A percentile compares a stretch with the other conserved stretches of the same genome.
Conservation (phyloP, 1,139 yeast genomes). For the Lodderomyces theae region DNA sequence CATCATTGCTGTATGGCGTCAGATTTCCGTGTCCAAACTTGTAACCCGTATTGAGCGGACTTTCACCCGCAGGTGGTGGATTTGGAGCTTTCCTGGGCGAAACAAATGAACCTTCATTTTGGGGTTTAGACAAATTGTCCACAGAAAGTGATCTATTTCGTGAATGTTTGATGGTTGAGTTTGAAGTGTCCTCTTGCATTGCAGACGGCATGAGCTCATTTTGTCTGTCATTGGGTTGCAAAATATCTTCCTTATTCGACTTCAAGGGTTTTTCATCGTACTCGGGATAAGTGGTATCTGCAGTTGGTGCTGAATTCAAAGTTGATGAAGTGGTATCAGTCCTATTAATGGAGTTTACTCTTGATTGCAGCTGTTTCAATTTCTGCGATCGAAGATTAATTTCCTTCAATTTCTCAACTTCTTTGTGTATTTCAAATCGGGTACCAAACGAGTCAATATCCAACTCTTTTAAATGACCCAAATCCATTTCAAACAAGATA, state of each 20-base stretch:
- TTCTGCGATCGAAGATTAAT: constrained; percentile 14
- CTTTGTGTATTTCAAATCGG: constrained; percentile 85
- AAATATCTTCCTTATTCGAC: neutral
- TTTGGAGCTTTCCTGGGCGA: constrained; percentile 66
- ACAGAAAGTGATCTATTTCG: constrained; percentile 36
- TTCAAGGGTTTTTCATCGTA: constrained; percentile 8
- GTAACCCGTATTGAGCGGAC: constrained; percentile 24
- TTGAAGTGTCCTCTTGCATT: constrained; percentile 7
- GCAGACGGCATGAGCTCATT: constrained; percentile 18
- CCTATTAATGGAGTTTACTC: constrained; percentile 10
- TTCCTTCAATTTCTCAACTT: constrained; percentile 67
- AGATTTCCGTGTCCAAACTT: constrained; percentile 26
- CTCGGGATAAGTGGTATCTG: constrained; percentile 12
- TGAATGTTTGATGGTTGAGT: constrained; percentile 10
- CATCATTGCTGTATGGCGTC: constrained; percentile 10
- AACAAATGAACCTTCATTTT: constrained; percentile 22
- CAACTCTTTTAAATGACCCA: constrained; percentile 82
- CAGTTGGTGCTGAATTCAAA: constrained; percentile 14
- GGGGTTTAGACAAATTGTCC: constrained; percentile 37
- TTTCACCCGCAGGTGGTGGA: constrained; percentile 13
- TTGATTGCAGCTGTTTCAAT: constrained; percentile 11
- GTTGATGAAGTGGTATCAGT: constrained; percentile 10
- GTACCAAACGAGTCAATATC: constrained; percentile 95
- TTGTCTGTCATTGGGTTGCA: constrained; percentile 5
- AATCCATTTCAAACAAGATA: constrained; percentile 79